Evolutionary conservation across 1,284 basidiomycete genomes (phyloP).

Genomic region (Boletus smithii): DNA sequence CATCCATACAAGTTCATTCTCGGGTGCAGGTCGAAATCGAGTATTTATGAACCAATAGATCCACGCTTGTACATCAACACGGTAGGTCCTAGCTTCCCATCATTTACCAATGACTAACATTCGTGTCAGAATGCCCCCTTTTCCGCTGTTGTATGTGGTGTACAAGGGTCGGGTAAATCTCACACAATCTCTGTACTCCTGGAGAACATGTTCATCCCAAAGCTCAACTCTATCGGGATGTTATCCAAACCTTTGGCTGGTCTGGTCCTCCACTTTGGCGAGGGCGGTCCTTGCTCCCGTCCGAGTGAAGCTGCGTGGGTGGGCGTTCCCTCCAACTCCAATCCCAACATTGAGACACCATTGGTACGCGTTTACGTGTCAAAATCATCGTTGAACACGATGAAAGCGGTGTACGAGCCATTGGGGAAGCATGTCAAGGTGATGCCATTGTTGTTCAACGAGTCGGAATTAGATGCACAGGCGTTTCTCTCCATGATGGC

Average conservation of each 20-base stretch:
- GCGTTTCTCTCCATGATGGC: constrained; percentile 65
- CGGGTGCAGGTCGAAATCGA: constrained; percentile 25
- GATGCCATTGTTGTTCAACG: constrained; percentile 51
- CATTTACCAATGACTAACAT: neutral
- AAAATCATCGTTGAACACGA: constrained; percentile 52
- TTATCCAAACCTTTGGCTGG: constrained; percentile 52
- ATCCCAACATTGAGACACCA: constrained; percentile 40
- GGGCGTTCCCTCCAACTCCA: constrained; percentile 34
- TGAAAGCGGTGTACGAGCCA: constrained; percentile 49
- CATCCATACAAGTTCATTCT: neutral
- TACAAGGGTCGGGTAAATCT: constrained; percentile 65
- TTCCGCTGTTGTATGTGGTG: constrained; percentile 53
- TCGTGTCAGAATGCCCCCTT: constrained; percentile 48
- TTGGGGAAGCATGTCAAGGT: constrained; percentile 47
- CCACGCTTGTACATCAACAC: constrained; percentile 56
- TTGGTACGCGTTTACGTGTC: constrained; percentile 56
- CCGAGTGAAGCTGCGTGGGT: constrained; percentile 64
- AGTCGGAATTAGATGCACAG: constrained; percentile 59
- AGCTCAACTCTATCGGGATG: constrained; percentile 44
- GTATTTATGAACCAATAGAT: constrained; percentile 36
- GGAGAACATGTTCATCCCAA: constrained; percentile 58
- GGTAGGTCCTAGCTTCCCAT: constrained; percentile 29
- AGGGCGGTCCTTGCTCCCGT: constrained; percentile 49
- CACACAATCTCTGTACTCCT: constrained; percentile 61
- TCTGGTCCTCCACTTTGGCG: constrained; percentile 62